phyloP scores from a whole-genome alignment of 2,329 filamentous ascomycete genomes.

The Uncinocarpus reesii region DNA sequence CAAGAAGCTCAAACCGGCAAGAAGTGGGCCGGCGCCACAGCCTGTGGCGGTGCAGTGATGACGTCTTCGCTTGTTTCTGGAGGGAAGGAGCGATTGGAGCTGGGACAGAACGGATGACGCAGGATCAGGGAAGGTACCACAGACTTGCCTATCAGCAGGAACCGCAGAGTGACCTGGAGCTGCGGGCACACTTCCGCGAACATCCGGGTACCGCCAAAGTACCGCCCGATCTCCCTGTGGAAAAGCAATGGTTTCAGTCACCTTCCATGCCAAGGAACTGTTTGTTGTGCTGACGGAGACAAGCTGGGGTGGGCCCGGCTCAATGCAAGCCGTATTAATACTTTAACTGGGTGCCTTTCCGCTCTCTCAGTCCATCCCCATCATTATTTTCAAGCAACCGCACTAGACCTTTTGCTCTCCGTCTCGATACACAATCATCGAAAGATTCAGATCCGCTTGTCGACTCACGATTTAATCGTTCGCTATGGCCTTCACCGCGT shows the following conservation, averaged over 20 bases:
- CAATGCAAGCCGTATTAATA: constrained; percentile 5
- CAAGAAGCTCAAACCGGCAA: background rate
- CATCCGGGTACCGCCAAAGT: too few species aligned
- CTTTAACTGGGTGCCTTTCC: constrained; percentile 4
- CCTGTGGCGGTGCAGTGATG: constrained; percentile 1
- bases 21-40: constrained; percentile 3
- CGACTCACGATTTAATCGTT: constrained; percentile 1
- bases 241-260: background rate
- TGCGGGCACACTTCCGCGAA: background rate
- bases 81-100: background rate
- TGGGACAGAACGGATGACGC: background rate
- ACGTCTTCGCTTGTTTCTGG: background rate
- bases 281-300: background rate
- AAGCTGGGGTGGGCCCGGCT: constrained; percentile 7
- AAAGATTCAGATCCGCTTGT: background rate
- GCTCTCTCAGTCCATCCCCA: background rate
- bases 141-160: too few species aligned
- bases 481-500: constrained; percentile 44
- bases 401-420: background rate
- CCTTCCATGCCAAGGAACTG: constrained; percentile 4
- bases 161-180: too few species aligned
- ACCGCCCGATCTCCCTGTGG: too few species aligned
- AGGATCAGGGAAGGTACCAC: background rate
- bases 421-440: background rate
- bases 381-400: background rate